Evolutionary conservation across 1,284 basidiomycete genomes (phyloP), one percentile per base, ranked within the genome.

Genomic region (Cronartium quercuum): DNA sequence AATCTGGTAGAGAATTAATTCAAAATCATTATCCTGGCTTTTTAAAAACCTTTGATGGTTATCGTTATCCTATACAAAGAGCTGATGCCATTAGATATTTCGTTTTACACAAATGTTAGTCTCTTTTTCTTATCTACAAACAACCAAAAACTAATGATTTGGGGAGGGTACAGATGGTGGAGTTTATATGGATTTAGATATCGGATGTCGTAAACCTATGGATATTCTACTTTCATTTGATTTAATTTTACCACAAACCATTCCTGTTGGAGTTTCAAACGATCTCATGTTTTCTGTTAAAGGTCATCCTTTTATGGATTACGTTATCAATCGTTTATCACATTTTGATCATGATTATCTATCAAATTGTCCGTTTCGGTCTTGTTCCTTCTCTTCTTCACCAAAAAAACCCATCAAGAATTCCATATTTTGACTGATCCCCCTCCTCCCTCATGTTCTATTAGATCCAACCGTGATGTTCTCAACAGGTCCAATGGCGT

Each of bases 381-480:
- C 58, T 35, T 2, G 21, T 40, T 42, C n/a, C 24, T 7, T 29
- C 12, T 69, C 34, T 13, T 21, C 55, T 41, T 29, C 60, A 88
- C n/a, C 18, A 63, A 9, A 18, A 63, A 6, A 63, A n/a, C 6
- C 5, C 13, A 5, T 24, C 21, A 6, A 18, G 35, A 34, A 9
- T 34, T 47, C 3, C 42, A 38, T 57, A 98, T 77, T 86, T 89
- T 80, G 89, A 89, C n/a, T 98, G 95, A 82, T 91, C 98, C 83
- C 92, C 95, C 83, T 87, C 88, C 9, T 29, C 70, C 98, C 92
- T 88, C 82, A 96, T 68, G 87, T 93, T 80, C 42, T 44, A 18
- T 94, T 97, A 83, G 98, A 98, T 80, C 95, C 96, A 40, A 98
- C 95, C 42, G 95, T 98, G 84, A 98, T 98, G 95, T 98, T 98